Conservation (phyloP, 441 rosid species). For the Pelargonium cotyledonis region DNA sequence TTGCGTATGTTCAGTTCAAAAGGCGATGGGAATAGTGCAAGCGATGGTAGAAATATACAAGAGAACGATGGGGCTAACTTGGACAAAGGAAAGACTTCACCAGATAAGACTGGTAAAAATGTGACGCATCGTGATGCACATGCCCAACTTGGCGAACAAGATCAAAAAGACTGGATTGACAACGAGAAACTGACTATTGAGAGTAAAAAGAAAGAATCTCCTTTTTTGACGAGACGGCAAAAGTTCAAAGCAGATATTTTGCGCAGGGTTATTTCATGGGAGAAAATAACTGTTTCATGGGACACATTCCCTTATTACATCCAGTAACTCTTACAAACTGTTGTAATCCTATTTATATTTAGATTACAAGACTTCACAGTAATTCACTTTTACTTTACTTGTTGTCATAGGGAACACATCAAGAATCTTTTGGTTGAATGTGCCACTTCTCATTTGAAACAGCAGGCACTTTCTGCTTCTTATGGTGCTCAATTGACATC, state of each 20-base stretch:
- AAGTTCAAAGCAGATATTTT: slow-evolving; percentile 67
- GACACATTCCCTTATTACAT: slow-evolving; percentile 82
- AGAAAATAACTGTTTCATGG: slow-evolving; percentile 78
- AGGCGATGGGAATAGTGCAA: slow-evolving; percentile 73
- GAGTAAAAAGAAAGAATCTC: slow-evolving; percentile 64
- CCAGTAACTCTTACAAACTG: slow-evolving; percentile 43
- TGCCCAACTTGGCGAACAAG: slow-evolving; percentile 69
- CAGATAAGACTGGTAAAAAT: slow-evolving; percentile 27
- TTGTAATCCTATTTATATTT: slow-evolving; percentile 9
- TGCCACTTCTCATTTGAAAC: slow-evolving; percentile 74
- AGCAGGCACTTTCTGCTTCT: slow-evolving; percentile 37
- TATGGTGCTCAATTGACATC: slow-evolving; percentile 75
- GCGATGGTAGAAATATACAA: slow-evolving; percentile 55
- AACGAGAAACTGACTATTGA: slow-evolving; percentile 73
- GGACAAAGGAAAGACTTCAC: slow-evolving; percentile 41
- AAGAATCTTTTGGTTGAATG: slow-evolving; percentile 81
- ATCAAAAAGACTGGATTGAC: slow-evolving; percentile 85
- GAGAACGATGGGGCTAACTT: slow-evolving; percentile 36
- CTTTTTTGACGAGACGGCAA: slow-evolving; percentile 67
- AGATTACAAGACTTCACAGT: slow-evolving; percentile 8
- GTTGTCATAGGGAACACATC: slow-evolving; percentile 53
- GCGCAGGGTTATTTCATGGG: slow-evolving; percentile 87
- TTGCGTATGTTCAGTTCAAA: slow-evolving; percentile 63
- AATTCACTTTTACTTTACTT: slow-evolving; percentile 15
- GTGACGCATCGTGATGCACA: slow-evolving; percentile 44